Evolutionary conservation across 2,329 filamentous ascomycete species (phyloP).

Genomic region (Monilinia laxa): DNA sequence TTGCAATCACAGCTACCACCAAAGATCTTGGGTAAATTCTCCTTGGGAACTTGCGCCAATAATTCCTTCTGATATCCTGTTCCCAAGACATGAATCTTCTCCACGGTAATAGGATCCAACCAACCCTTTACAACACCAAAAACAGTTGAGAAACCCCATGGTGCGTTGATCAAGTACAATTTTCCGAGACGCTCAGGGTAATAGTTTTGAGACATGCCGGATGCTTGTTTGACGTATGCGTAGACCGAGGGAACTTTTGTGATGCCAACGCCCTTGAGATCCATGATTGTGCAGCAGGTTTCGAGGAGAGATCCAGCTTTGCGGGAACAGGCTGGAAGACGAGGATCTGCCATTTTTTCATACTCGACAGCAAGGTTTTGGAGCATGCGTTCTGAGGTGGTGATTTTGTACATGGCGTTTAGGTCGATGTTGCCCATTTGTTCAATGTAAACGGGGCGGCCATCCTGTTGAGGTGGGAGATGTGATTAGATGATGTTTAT

Average conservation of each 20-base stretch:
- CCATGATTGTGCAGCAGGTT: slow-evolving; percentile 98
- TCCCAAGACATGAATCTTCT: slow-evolving; percentile 92
- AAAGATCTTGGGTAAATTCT: slow-evolving; percentile 86
- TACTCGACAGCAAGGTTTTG: slow-evolving; percentile 97
- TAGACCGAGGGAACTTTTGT: slow-evolving; percentile 81
- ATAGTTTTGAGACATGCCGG: slow-evolving; percentile 94
- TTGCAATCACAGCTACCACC: slow-evolving; percentile 80
- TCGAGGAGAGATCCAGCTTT: slow-evolving; percentile 87
- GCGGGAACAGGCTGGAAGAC: slow-evolving; percentile 91
- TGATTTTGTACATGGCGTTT: slow-evolving; percentile 87
- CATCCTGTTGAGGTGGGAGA: slow-evolving; percentile 61
- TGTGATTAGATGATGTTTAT: slow-evolving; percentile 8
- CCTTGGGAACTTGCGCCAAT: slow-evolving; percentile 76
- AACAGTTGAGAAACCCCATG: slow-evolving; percentile 87
- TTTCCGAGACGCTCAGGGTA: slow-evolving; percentile 96
- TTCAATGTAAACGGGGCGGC: slow-evolving; percentile 95
- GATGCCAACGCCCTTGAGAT: slow-evolving; percentile 90
- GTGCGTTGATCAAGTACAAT: slow-evolving; percentile 96
- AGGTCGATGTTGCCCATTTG: slow-evolving; percentile 92
- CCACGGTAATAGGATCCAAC: slow-evolving; percentile 93
- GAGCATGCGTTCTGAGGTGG: slow-evolving; percentile 88
- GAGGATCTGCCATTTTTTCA: slow-evolving; percentile 90
- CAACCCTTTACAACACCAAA: slow-evolving; percentile 89
- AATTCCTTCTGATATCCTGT: slow-evolving; percentile 79
- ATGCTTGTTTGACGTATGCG: slow-evolving; percentile 81